Conservation (phyloP, 345 rosid species). For the Eucalyptus sp. region DNA sequence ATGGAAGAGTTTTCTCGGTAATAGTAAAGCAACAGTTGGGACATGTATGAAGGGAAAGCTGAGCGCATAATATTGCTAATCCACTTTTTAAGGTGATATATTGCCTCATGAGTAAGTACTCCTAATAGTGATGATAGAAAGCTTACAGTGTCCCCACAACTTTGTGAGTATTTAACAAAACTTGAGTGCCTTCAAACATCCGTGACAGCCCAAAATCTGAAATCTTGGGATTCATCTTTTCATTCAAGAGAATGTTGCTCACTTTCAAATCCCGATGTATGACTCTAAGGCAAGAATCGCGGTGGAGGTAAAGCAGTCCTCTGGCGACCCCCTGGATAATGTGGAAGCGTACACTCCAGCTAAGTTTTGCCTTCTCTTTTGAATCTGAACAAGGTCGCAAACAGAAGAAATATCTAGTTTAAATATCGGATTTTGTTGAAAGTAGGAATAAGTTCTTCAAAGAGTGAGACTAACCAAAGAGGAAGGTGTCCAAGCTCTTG, state of each 20-base stretch:
- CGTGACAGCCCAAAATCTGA: background rate
- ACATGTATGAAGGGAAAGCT: background rate
- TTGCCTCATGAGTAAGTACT: background rate
- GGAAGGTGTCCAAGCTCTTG: slow-evolving; percentile 16
- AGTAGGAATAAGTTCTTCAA: background rate
- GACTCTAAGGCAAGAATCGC: slow-evolving; percentile 31
- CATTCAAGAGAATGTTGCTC: background rate
- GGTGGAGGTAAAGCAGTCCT: slow-evolving; percentile 26
- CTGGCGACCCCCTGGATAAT: slow-evolving; percentile 14
- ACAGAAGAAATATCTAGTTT: background rate
- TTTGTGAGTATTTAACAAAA: background rate
- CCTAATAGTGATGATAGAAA: background rate
- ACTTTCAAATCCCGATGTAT: background rate
- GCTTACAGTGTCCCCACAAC: background rate
- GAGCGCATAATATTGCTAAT: background rate
- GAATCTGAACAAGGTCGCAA: background rate
- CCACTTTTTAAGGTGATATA: background rate
- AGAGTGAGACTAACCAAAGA: slow-evolving; percentile 23
- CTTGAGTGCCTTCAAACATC: background rate
- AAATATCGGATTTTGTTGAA: background rate
- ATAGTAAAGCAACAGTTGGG: background rate
- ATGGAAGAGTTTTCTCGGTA: background rate
- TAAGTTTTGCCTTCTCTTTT: background rate
- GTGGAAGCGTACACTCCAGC: background rate
- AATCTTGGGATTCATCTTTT: background rate